Evolutionary conservation across 164 flowering plant genomes (phyloP).

Genomic region (Vitis rotundifolia): DNA sequence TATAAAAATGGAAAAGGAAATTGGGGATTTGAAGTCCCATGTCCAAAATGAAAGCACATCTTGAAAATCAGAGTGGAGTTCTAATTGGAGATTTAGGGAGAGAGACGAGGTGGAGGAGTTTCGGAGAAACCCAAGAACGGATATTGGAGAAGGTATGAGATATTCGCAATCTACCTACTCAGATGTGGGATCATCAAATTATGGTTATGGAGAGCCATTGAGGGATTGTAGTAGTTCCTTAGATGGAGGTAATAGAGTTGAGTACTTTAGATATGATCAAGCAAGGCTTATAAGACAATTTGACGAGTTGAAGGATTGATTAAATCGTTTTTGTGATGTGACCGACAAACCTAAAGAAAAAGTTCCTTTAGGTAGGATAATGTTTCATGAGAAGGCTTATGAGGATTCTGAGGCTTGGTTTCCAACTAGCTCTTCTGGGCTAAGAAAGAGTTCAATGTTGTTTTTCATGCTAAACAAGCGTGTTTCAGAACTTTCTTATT

Average conservation of each 20-base stretch:
- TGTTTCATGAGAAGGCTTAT: slow-evolving; percentile 37
- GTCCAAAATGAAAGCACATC: too few species aligned
- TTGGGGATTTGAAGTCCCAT: too few species aligned
- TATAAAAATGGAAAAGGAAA: too few species aligned
- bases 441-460: slow-evolving; percentile 28
- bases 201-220: slow-evolving; percentile 25
- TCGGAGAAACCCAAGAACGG: slow-evolving; percentile 14
- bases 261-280: too few species aligned
- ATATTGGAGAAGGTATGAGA: too few species aligned
- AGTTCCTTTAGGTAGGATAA: slow-evolving; percentile 36
- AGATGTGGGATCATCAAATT: slow-evolving; percentile 35
- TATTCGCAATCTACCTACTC: slow-evolving; percentile 22
- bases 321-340: slow-evolving; percentile 53
- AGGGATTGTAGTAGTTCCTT: slow-evolving; percentile 14
- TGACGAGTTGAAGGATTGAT: too few species aligned
- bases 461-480: slow-evolving; percentile 30
- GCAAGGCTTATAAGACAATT: too few species aligned
- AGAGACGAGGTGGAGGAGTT: slow-evolving; percentile 16
- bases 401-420: slow-evolving; percentile 30
- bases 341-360: slow-evolving; percentile 46
- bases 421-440: slow-evolving; percentile 30
- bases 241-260: too few species aligned
- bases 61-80: too few species aligned
- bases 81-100: slow-evolving; percentile 11
- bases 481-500: slow-evolving; percentile 29